Conservation (phyloP, 768 basidiomycete genomes). For the Artomyces pyxidatus region DNA sequence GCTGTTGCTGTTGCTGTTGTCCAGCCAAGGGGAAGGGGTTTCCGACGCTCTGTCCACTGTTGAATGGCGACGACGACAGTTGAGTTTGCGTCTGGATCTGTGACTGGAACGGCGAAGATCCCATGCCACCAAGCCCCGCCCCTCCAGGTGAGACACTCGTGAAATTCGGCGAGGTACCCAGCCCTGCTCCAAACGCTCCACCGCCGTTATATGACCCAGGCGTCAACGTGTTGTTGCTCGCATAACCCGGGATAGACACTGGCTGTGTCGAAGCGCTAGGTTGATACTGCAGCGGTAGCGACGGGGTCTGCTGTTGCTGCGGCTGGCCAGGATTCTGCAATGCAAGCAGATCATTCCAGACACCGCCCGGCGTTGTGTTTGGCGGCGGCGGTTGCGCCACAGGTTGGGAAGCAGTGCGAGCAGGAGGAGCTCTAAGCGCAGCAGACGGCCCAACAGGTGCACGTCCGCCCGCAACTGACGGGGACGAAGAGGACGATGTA, state of each 20-base stretch:
- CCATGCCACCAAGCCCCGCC: background rate
- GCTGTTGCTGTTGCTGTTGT: constrained; percentile 19
- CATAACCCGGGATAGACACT: too few relatives aligned
- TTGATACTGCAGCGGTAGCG: constrained; percentile 20
- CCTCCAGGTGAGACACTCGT: constrained; percentile 10
- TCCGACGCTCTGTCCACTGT: background rate
- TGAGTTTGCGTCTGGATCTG: constrained; percentile 14
- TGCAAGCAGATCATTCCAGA: constrained; percentile 21
- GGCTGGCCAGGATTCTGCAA: constrained; percentile 13
- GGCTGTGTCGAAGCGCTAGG: constrained; percentile 13
- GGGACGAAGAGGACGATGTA: constrained; percentile 4
- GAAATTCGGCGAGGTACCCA: constrained; percentile 3
- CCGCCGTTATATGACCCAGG: constrained; percentile 10
- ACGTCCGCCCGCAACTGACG: background rate
- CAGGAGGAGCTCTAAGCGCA: constrained; percentile 9
- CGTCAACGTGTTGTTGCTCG: background rate
- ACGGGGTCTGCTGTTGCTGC: constrained; percentile 15
- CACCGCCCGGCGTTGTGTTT: constrained; percentile 4
- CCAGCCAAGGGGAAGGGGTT: constrained; percentile 13
- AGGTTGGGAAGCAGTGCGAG: constrained; percentile 31
- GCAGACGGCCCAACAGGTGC: background rate
- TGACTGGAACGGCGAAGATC: constrained; percentile 15
- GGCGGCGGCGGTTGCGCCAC: constrained; percentile 13
- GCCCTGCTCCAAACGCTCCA: constrained; percentile 17
- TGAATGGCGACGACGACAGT: background rate